Evolutionary conservation across 148 eudicot genomes (phyloP).

Genomic region (Camellia granthamiana): DNA sequence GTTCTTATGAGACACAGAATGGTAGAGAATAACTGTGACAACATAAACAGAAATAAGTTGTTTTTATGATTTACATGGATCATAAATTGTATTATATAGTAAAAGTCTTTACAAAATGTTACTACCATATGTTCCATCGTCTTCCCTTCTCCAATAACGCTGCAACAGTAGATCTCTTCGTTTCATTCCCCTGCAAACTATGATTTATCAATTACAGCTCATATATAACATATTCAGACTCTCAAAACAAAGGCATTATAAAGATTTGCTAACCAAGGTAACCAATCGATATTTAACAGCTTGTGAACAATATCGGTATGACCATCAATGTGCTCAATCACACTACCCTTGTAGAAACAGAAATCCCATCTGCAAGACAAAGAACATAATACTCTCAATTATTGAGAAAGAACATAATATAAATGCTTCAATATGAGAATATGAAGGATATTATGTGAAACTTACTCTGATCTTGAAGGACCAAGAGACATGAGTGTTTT

Average conservation of each 20-base stretch:
- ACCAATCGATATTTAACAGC: constrained; percentile 52
- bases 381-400: not conserved
- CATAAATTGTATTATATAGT: not conserved
- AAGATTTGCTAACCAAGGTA: constrained; percentile 43
- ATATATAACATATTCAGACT: not conserved
- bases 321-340: constrained; percentile 71
- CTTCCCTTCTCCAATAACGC: constrained; percentile 83
- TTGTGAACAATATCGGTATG: constrained; percentile 71
- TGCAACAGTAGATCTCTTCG: constrained; percentile 57
- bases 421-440: not conserved
- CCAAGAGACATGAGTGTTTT: constrained; percentile 69
- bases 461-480: constrained; percentile 75
- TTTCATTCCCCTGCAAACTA: constrained; percentile 58
- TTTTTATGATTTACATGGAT: not conserved
- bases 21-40: constrained; percentile 63
- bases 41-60: constrained; percentile 13
- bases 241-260: not conserved
- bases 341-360: constrained; percentile 54
- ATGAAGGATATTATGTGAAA: not conserved
- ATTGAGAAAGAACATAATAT: not conserved
- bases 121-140: constrained; percentile 72
- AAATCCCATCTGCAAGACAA: constrained; percentile 67
- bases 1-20: constrained; percentile 66
- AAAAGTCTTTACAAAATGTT: not conserved
- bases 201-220: not conserved